These are phyloP conservation scores for Pharnaceum exiguum DNA, from an alignment of 148 eudicot species.

Conservation along the genomic window DNA sequence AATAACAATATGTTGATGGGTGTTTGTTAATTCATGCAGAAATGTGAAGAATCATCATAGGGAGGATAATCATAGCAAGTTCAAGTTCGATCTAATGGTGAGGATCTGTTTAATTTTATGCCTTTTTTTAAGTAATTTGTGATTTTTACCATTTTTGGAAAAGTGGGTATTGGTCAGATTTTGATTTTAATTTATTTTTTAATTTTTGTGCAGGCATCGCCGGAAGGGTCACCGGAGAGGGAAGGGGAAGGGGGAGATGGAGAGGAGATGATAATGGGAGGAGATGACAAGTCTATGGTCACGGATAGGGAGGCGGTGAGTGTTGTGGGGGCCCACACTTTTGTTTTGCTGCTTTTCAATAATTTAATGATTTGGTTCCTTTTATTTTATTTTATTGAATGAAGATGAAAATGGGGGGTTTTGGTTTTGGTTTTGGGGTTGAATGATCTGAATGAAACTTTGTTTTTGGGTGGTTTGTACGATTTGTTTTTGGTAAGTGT, in stretches of 20 bases:
- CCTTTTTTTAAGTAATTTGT: not conserved
- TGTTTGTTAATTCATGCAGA: conserved; percentile 36
- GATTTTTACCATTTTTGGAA: not conserved
- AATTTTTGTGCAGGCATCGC: conserved; percentile 32
- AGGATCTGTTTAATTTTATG: conserved; percentile 4
- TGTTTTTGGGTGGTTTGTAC: conserved; percentile 20
- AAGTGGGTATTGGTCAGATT: not conserved
- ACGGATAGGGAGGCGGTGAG: conserved; percentile 44
- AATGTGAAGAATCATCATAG: conserved; percentile 26
- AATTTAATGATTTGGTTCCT: not conserved
- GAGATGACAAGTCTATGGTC: conserved; percentile 34
- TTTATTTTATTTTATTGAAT: not conserved
- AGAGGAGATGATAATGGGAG: conserved; percentile 4
- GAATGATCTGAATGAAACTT: too few species aligned
- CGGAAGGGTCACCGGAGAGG: conserved; percentile 62
- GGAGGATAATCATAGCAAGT: conserved; percentile 49
- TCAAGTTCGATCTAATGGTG: conserved; percentile 95
- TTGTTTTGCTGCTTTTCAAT: not conserved
- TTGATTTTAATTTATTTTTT: not conserved
- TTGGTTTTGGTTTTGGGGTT: too few species aligned
- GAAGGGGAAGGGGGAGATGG: conserved; percentile 24
- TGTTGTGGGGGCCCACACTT: conserved; percentile 23
- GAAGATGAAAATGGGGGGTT: too few species aligned
- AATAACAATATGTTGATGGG: not conserved
- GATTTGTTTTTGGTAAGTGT: conserved; percentile 18